Percentiles rank a stretch among this genome's conserved stretches.
phyloP scores from a whole-genome alignment of 1,139 yeast species.

The Scheffersomyces stambukii region DNA sequence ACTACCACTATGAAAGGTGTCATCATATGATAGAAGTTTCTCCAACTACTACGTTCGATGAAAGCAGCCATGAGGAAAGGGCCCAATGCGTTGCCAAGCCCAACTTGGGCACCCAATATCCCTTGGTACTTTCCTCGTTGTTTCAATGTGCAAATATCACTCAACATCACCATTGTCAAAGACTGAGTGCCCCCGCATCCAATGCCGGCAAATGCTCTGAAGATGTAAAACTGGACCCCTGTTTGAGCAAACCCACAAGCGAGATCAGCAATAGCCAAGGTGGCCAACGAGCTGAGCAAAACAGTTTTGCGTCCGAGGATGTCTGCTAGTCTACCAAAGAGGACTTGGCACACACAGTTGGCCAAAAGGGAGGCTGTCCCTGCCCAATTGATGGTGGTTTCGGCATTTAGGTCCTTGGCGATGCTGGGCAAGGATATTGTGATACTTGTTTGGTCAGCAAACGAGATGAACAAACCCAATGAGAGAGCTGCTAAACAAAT shows the following conservation, averaged over 20 bases:
- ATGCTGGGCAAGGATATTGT: conserved; percentile 41
- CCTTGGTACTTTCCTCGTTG: conserved; percentile 45
- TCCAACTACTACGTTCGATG: conserved; percentile 42
- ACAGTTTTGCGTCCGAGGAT: conserved; percentile 42
- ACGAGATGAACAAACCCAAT: conserved; percentile 29
- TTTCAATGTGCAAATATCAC: conserved; percentile 38
- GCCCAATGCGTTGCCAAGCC: conserved; percentile 52
- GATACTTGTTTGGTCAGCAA: conserved; percentile 39
- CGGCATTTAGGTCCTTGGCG: conserved; percentile 32
- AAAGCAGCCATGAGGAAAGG: conserved; percentile 53
- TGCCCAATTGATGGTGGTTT: conserved; percentile 43
- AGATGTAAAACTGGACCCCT: conserved; percentile 35
- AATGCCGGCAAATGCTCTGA: conserved; percentile 41
- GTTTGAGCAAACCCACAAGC: conserved; percentile 38
- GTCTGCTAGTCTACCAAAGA: conserved; percentile 39
- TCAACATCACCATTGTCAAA: conserved; percentile 39
- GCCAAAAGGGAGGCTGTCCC: conserved; percentile 44
- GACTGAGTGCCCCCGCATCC: conserved; percentile 45
- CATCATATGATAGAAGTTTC: conserved; percentile 42
- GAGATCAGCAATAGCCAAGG: conserved; percentile 35
- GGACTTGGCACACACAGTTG: conserved; percentile 42
- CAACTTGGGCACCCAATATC: conserved; percentile 46
- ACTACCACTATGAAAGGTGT: conserved; percentile 35
- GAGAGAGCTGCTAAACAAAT: conserved; percentile 24
- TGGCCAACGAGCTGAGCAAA: conserved; percentile 26